These are phyloP conservation scores for Pseudocercospora vitis DNA, from an alignment of 2,329 filamentous ascomycete species.

Conservation along the genomic window DNA sequence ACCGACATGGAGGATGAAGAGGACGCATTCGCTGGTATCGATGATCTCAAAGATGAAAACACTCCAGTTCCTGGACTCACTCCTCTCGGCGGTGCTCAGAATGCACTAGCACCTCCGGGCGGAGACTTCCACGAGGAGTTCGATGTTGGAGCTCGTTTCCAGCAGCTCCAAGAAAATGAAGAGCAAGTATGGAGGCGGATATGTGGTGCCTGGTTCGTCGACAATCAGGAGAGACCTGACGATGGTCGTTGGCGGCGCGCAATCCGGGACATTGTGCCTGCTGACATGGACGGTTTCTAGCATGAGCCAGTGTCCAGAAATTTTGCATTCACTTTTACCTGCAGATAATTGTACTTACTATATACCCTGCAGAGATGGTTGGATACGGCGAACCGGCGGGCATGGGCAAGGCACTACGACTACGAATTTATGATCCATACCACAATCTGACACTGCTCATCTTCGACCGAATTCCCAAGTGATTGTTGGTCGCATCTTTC, in stretches of 20 bases:
- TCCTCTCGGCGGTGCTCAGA: constrained; percentile 61
- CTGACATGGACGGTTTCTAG: constrained; percentile 23
- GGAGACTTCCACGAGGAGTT: constrained; percentile 82
- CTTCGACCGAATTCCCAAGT: too few relatives aligned
- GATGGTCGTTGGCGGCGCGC: constrained; percentile 64
- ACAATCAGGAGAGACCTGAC: constrained; percentile 62
- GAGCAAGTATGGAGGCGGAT: constrained; percentile 88
- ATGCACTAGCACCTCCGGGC: constrained; percentile 11
- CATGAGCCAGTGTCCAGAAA: constrained; percentile 9
- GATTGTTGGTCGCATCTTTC: too few relatives aligned
- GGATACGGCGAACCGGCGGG: constrained; percentile 5
- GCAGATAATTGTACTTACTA: constrained; percentile 25
- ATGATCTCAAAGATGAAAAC: constrained; percentile 74
- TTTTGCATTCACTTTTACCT: constrained; percentile 20
- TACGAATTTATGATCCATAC: constrained; percentile 16
- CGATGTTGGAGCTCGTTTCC: constrained; percentile 92
- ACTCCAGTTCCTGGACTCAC: constrained; percentile 25
- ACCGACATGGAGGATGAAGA: constrained; percentile 83
- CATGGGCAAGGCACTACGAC: constrained; percentile 14
- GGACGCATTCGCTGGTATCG: constrained; percentile 92
- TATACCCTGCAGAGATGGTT: constrained; percentile 26
- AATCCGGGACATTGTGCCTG: constrained; percentile 29
- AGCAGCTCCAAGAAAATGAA: constrained; percentile 83
- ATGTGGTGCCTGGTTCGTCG: constrained; percentile 78
- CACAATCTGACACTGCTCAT: too few relatives aligned